A percentile compares a stretch with the other conserved stretches of the same genome.
Evolutionary conservation across 2,329 filamentous ascomycete species (phyloP).

Genomic region (Fusarium penzigii): DNA sequence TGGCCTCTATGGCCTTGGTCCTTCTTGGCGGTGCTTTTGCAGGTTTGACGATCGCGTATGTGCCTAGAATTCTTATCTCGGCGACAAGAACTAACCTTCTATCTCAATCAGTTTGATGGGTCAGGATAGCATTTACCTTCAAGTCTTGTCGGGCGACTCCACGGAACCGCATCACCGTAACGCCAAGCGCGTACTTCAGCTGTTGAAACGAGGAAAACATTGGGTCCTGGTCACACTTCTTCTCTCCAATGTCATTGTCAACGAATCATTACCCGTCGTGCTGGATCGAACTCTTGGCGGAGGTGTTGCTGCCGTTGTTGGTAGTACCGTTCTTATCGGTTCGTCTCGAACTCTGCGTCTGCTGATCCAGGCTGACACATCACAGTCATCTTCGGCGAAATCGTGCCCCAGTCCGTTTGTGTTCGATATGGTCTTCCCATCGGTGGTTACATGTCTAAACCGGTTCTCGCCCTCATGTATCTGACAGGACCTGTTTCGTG

Average conservation of each 20-base stretch:
- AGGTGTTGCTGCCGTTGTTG: conserved; percentile 90
- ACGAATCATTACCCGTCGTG: conserved; percentile 94
- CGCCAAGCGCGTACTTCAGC: conserved; percentile 74
- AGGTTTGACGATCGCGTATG: conserved; percentile 84
- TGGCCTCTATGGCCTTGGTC: conserved; percentile 77
- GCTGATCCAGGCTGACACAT: conserved; percentile 15
- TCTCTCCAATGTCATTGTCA: conserved; percentile 95
- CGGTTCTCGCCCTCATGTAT: conserved; percentile 89
- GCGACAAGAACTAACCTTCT: conserved; percentile 19
- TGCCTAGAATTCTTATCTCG: conserved; percentile 24
- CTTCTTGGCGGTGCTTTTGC: conserved; percentile 91
- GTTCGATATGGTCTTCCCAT: conserved; percentile 95
- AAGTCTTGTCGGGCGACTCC: conserved; percentile 85
- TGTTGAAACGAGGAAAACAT: conserved; percentile 89
- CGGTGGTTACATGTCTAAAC: conserved; percentile 88
- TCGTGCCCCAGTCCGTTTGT: conserved; percentile 93
- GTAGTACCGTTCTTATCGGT: conserved; percentile 94
- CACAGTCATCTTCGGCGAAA: conserved; percentile 94
- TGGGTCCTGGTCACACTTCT: conserved; percentile 96
- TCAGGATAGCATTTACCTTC: conserved; percentile 93
- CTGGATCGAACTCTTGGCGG: conserved; percentile 91
- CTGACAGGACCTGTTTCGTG: conserved; percentile 86
- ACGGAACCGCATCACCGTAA: conserved; percentile 85
- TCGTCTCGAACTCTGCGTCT: conserved; percentile 33
- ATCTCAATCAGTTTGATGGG: conserved; percentile 53